Conservation (phyloP, 352 stramenopile species). For the Albugo candida region DNA sequence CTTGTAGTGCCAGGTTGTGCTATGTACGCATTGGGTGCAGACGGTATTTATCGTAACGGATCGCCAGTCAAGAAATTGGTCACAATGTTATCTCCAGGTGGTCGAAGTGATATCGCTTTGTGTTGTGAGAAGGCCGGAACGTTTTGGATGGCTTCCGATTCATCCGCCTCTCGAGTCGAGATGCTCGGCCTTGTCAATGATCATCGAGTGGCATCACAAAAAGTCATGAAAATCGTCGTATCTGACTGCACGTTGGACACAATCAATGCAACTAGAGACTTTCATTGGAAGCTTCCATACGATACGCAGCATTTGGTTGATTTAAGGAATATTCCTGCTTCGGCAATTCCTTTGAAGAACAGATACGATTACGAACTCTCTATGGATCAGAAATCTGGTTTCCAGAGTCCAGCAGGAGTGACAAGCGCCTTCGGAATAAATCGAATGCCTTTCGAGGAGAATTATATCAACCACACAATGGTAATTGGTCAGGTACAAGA, state of each 20-base stretch:
- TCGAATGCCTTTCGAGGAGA: slow-evolving; percentile 19
- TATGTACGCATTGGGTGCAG: slow-evolving; percentile 37
- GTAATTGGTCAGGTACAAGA: slow-evolving; percentile 38
- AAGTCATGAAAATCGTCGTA: slow-evolving; percentile 31
- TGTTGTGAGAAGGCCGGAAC: slow-evolving; percentile 22
- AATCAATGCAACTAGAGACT: slow-evolving; percentile 36
- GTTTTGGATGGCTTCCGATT: slow-evolving; percentile 47
- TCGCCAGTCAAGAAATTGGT: slow-evolving; percentile 22
- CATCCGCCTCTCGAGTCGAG: slow-evolving; percentile 27
- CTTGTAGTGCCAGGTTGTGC: slow-evolving; percentile 31
- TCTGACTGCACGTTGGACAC: slow-evolving; percentile 16
- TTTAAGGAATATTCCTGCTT: too few species aligned
- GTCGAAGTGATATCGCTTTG: slow-evolving; percentile 39
- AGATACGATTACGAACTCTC: slow-evolving; percentile 60
- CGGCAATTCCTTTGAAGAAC: slow-evolving; percentile 12
- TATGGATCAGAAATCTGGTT: slow-evolving; percentile 10
- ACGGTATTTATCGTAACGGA: slow-evolving; percentile 36
- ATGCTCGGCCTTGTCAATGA: slow-evolving; percentile 36
- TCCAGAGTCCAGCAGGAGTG: not conserved
- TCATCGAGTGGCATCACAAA: slow-evolving; percentile 48
- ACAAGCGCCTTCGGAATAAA: slow-evolving; percentile 28
- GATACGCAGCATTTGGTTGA: too few species aligned
- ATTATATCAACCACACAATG: slow-evolving; percentile 47
- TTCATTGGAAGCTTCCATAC: slow-evolving; percentile 1
- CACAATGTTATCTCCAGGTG: slow-evolving; percentile 38